These are phyloP conservation scores for Arbutus unedo DNA, from an alignment of 148 eudicot species.

Conservation along the genomic window DNA sequence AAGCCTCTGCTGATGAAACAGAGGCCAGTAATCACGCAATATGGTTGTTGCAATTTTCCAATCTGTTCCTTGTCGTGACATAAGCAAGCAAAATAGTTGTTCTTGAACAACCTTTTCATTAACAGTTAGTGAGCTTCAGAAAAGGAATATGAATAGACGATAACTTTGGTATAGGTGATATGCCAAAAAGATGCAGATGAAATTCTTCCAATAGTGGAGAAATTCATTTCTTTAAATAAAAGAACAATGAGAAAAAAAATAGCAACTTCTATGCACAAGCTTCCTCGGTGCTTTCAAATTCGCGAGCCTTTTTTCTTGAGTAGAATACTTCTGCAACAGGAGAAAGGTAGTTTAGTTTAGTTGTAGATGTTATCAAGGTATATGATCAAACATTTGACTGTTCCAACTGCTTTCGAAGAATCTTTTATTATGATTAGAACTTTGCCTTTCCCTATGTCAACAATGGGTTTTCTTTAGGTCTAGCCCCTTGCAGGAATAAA, in stretches of 20 bases:
- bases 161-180: not conserved
- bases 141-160: not conserved
- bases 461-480: not conserved
- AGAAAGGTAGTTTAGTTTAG: not conserved
- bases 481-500: not conserved
- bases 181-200: not conserved
- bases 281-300: too few relatives aligned
- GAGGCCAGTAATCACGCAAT: not conserved
- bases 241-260: not conserved
- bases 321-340: too few relatives aligned
- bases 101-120: not conserved
- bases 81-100: not conserved
- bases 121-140: not conserved
- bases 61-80: not conserved
- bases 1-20: slow-evolving; percentile 6
- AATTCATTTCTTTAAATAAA: not conserved
- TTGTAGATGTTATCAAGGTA: not conserved
- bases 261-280: not conserved
- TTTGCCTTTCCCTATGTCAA: not conserved
- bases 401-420: not conserved
- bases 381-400: not conserved
- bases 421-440: not conserved
- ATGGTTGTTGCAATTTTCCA: too few relatives aligned
- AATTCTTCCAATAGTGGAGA: not conserved
- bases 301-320: too few relatives aligned